Evolutionary conservation across 352 stramenopile species (phyloP).

Genomic region (Saprolegnia parasitica): DNA sequence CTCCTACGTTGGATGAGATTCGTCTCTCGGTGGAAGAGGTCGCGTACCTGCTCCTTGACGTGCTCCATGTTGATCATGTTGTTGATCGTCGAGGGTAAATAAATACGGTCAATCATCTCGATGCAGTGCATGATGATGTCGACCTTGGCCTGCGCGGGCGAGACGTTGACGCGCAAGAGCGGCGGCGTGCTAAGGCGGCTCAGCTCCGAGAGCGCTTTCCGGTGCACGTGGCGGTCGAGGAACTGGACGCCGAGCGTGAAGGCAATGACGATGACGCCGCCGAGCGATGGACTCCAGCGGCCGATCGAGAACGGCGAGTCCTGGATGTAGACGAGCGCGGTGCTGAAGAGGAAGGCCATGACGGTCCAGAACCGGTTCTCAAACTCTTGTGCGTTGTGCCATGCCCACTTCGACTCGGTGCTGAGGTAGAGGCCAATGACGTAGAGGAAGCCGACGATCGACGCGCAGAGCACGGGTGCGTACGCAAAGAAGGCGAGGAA

Average conservation of each 20-base stretch:
- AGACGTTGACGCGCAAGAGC: conserved; percentile 2
- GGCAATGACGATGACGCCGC: conserved; percentile 66
- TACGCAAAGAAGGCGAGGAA: conserved; percentile 82
- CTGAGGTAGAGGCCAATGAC: conserved; percentile 76
- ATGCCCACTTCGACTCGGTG: conserved; percentile 79
- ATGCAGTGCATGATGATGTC: conserved; percentile 70
- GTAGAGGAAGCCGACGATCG: conserved; percentile 76
- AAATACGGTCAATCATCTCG: conserved; percentile 69
- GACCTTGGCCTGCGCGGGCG: conserved; percentile 68
- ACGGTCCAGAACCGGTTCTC: conserved; percentile 97
- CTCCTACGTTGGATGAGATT: conserved; percentile 61
- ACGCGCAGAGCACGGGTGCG: conserved; percentile 70
- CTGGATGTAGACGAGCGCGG: conserved; percentile 90
- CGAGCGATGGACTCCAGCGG: conserved; percentile 62
- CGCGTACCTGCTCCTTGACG: conserved; percentile 51
- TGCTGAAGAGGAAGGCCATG: conserved; percentile 90
- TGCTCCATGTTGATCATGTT: conserved; percentile 81
- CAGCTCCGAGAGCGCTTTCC: conserved; percentile 61
- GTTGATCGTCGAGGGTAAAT: conserved; percentile 84
- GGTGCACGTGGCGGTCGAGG: conserved; percentile 75
- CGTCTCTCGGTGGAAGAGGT: not conserved
- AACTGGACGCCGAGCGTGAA: conserved; percentile 79
- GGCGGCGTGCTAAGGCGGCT: conserved; percentile 29
- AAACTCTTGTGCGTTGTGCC: conserved; percentile 90
- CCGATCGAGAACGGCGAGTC: conserved; percentile 89